Evolutionary conservation across 169 alveolate genomes (phyloP).

Genomic region (Plasmodium inui): DNA sequence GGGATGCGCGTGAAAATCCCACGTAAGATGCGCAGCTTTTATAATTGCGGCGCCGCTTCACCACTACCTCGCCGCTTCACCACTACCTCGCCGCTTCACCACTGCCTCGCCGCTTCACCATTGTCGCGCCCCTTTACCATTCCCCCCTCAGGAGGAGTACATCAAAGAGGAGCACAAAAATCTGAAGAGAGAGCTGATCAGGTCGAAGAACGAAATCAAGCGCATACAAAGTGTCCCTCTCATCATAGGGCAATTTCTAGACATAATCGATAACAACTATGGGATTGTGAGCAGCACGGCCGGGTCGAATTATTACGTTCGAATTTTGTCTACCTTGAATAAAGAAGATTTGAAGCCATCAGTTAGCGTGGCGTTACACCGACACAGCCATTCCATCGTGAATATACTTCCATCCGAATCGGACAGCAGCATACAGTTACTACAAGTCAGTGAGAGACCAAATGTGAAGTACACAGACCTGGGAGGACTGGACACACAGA

Average conservation of each 20-base stretch:
- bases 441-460: slow-evolving; percentile 98
- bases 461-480: slow-evolving; percentile 99
- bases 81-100: background rate
- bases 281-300: slow-evolving; percentile 97
- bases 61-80: background rate
- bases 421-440: slow-evolving; percentile 97
- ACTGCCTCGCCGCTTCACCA: background rate
- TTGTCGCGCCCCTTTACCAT: background rate
- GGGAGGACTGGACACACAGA: slow-evolving; percentile 98
- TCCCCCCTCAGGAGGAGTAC: slow-evolving; percentile 92
- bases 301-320: slow-evolving; percentile 97
- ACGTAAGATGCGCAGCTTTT: no score
- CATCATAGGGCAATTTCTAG: slow-evolving; percentile 98
- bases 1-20: background rate
- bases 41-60: no score
- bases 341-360: slow-evolving; percentile 98
- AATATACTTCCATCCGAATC: slow-evolving; percentile 99
- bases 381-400: slow-evolving; percentile 99
- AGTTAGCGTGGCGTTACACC: slow-evolving; percentile 98
- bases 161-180: slow-evolving; percentile 98
- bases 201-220: slow-evolving; percentile 97
- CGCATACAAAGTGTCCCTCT: slow-evolving; percentile 98
- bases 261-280: slow-evolving; percentile 97
- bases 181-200: slow-evolving; percentile 95
- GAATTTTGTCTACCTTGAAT: slow-evolving; percentile 98